These are phyloP conservation scores for Citrus mangshanensis DNA, from an alignment of 345 rosid genomes.

Conservation along the genomic window DNA sequence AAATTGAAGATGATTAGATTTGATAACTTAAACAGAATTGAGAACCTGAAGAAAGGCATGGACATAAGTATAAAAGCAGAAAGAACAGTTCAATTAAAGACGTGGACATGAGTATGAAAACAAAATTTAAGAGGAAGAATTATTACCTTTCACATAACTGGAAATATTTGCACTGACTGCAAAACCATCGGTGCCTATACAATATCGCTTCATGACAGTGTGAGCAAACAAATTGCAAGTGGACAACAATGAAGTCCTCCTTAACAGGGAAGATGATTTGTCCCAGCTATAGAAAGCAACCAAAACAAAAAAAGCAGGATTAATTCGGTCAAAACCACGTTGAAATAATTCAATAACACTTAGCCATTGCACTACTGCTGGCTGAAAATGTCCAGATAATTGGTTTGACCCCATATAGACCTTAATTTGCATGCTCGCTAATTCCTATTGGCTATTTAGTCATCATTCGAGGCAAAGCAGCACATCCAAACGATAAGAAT, in stretches of 20 bases:
- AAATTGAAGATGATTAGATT: neutral
- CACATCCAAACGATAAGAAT: neutral
- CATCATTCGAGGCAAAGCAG: neutral
- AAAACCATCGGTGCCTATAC: slow-evolving; percentile 54
- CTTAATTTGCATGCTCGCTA: neutral
- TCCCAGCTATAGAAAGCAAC: slow-evolving; percentile 42
- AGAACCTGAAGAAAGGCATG: neutral
- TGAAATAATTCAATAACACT: neutral
- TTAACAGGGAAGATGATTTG: slow-evolving; percentile 36
- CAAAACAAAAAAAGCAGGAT: slow-evolving; percentile 9
- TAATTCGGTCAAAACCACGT: neutral
- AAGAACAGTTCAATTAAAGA: neutral
- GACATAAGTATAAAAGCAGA: neutral
- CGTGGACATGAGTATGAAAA: neutral
- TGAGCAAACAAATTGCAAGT: slow-evolving; percentile 52
- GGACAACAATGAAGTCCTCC: slow-evolving; percentile 59
- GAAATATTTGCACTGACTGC: slow-evolving; percentile 56
- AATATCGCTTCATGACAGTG: slow-evolving; percentile 44
- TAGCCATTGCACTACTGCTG: neutral
- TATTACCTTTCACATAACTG: slow-evolving; percentile 63
- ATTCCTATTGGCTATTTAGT: neutral
- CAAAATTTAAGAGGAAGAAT: neutral
- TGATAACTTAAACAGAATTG: neutral
- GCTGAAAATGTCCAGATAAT: neutral
- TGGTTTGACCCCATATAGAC: neutral